Percentiles rank a stretch among this genome's conserved stretches.
Conservation (phyloP, 441 rosid species). For the Erysimum cheiri region DNA sequence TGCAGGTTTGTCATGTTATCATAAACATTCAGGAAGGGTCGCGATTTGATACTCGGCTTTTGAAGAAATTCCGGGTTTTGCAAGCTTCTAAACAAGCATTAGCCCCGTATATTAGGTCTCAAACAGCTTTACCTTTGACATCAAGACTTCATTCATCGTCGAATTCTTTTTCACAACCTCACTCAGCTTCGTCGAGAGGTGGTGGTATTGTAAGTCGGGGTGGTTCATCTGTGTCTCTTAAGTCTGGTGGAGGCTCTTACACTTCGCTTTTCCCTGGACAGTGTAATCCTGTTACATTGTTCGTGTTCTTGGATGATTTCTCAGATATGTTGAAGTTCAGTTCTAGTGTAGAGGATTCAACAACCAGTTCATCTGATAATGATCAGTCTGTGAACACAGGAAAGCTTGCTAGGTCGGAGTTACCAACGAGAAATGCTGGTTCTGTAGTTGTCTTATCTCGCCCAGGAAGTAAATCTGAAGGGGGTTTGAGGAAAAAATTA, state of each 20-base stretch:
- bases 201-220: constrained; percentile 54
- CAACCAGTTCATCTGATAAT: constrained; percentile 51
- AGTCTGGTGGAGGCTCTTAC: constrained; percentile 79
- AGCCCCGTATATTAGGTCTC: constrained; percentile 65
- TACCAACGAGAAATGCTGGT: constrained; percentile 65
- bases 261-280: constrained; percentile 75
- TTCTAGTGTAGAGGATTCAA: constrained; percentile 56
- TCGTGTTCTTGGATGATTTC: constrained; percentile 76
- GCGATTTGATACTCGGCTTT: constrained; percentile 60
- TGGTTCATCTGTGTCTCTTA: constrained; percentile 65
- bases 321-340: constrained; percentile 48
- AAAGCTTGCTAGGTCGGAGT: constrained; percentile 55
- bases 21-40: constrained; percentile 73
- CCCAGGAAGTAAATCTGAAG: constrained; percentile 74
- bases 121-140: constrained; percentile 52
- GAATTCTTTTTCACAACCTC: constrained; percentile 35
- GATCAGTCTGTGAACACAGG: constrained; percentile 54
- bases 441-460: constrained; percentile 85
- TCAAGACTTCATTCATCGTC: constrained; percentile 57
- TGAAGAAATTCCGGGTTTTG: constrained; percentile 75
- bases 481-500: constrained; percentile 71
- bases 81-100: constrained; percentile 78
- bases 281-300: constrained; percentile 78
- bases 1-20: constrained; percentile 92
- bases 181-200: constrained; percentile 58